phyloP scores from a whole-genome alignment of 2,329 filamentous ascomycete species.

The Fusarium sp. region DNA sequence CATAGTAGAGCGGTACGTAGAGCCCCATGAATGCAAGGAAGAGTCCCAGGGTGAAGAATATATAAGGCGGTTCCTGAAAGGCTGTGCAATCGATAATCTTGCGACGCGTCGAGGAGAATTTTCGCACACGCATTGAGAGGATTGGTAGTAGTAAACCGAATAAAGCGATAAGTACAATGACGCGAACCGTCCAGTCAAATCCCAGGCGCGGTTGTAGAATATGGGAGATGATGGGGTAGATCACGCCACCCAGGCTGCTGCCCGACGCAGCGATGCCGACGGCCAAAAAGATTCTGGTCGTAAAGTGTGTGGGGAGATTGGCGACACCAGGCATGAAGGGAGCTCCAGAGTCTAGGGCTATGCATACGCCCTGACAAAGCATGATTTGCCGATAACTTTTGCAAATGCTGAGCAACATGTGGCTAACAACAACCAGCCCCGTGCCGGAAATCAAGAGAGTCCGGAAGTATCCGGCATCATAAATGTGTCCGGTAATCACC shows the following conservation, averaged over 20 bases:
- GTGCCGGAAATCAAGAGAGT: background rate
- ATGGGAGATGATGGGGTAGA: conserved; percentile 2
- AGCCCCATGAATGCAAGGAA: no score
- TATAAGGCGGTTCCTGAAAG: no score
- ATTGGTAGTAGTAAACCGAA: no score
- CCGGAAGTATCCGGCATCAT: background rate
- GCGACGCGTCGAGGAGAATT: no score
- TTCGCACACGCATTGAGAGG: no score
- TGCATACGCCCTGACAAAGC: background rate
- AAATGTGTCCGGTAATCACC: background rate
- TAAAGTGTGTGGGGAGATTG: background rate
- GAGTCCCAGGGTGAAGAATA: no score
- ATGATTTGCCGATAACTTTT: background rate
- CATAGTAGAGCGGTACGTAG: no score
- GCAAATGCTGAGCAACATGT: background rate
- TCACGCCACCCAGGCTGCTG: background rate
- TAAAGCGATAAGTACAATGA: background rate
- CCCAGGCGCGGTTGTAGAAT: background rate
- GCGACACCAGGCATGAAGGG: background rate
- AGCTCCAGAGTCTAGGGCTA: background rate
- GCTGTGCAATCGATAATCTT: no score
- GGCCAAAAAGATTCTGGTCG: background rate
- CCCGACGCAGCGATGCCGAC: background rate
- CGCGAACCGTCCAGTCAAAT: background rate
- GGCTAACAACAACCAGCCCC: background rate